Conservation (phyloP, 2,329 filamentous ascomycete species). For the Botryotinia narcissicola region DNA sequence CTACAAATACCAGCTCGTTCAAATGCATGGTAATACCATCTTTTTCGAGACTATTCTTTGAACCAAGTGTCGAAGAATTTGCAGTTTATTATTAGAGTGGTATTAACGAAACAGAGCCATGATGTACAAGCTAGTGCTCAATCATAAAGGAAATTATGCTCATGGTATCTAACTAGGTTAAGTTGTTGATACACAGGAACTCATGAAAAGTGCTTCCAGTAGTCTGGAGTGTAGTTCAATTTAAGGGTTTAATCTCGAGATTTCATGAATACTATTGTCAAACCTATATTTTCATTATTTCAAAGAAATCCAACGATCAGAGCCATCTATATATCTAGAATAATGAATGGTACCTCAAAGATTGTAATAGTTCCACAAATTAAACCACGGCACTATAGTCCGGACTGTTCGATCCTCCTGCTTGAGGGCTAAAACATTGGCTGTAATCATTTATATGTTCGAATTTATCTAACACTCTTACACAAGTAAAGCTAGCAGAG, state of each 20-base stretch:
- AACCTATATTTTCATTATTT: fast-evolving
- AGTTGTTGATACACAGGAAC: fast-evolving
- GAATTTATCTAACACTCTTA: neutral
- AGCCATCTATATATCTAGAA: no score
- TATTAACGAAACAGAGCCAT: fast-evolving
- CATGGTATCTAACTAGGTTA: fast-evolving
- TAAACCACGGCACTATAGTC: no score
- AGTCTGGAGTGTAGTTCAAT: neutral
- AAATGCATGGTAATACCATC: neutral
- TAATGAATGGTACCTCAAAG: no score
- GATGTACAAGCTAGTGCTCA: no score
- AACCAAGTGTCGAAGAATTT: neutral
- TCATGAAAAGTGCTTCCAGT: neutral
- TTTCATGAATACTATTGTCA: neutral
- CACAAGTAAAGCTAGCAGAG: no score
- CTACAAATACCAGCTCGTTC: neutral
- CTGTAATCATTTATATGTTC: no score
- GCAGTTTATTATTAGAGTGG: neutral
- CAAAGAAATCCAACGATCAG: no score
- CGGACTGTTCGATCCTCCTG: neutral
- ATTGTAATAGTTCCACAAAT: no score
- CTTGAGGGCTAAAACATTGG: neutral
- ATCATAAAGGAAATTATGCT: no score
- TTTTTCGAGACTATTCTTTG: neutral
- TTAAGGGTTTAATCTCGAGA: fast-evolving